phyloP scores from a whole-genome alignment of 495 filamentous ascomycete genomes.

The Neurospora sp. region DNA sequence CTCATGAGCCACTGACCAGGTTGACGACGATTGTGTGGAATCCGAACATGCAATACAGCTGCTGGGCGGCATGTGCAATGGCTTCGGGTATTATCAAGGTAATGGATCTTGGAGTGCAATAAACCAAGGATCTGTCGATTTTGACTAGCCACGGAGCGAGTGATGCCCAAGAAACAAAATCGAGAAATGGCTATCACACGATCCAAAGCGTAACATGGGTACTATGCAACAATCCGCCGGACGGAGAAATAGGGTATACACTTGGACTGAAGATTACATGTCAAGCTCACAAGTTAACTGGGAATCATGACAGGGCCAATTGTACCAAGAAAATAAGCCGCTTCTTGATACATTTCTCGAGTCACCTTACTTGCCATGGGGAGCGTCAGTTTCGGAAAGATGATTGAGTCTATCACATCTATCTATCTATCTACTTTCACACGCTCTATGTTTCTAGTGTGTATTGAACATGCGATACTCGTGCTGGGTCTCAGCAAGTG shows the following conservation, averaged over 20 bases:
- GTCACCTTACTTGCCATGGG: not conserved
- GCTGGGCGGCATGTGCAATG: conserved; percentile 45
- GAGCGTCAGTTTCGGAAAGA: not conserved
- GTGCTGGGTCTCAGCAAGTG: conserved; percentile 13
- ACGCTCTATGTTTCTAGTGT: not conserved
- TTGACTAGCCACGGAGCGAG: not conserved
- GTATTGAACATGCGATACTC: not conserved
- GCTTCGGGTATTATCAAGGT: conserved; percentile 36
- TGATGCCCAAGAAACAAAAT: not conserved
- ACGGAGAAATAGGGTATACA: not conserved
- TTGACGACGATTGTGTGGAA: conserved; percentile 37
- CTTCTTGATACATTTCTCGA: not conserved
- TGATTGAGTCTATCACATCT: not conserved
- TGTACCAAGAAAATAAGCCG: not conserved
- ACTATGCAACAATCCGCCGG: not conserved
- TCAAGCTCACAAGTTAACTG: not conserved
- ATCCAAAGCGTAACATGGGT: not conserved
- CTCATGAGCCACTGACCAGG: conserved; percentile 35
- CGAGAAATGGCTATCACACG: not conserved
- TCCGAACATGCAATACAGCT: conserved; percentile 36
- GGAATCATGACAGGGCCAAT: not conserved
- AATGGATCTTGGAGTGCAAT: conserved; percentile 36
- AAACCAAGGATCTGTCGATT: not conserved
- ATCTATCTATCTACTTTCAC: not conserved
- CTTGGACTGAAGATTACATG: not conserved